These are phyloP conservation scores for Globisporangium heterothallicum DNA, from an alignment of 352 stramenopile species.

Conservation along the genomic window DNA sequence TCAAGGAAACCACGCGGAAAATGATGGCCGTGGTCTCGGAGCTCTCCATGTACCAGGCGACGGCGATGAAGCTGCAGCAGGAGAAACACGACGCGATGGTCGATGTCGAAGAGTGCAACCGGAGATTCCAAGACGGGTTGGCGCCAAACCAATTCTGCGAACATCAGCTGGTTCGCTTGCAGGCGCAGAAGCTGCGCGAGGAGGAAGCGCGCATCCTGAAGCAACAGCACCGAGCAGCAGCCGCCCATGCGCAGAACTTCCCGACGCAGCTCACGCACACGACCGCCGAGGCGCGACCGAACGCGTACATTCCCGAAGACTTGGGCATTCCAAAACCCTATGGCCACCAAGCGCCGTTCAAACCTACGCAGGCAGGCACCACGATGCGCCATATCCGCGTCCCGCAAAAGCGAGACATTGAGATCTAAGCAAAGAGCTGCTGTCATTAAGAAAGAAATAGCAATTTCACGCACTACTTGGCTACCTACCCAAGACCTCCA, in stretches of 20 bases:
- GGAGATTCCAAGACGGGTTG: slow-evolving; percentile 54
- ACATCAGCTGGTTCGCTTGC: slow-evolving; percentile 58
- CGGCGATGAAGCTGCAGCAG: slow-evolving; percentile 91
- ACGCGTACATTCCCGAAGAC: slow-evolving; percentile 92
- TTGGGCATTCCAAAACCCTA: slow-evolving; percentile 93
- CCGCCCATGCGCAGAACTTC: slow-evolving; percentile 51
- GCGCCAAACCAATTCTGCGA: slow-evolving; percentile 76
- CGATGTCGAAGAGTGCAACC: slow-evolving; percentile 62
- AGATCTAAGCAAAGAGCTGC: slow-evolving; percentile 79
- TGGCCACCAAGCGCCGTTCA: slow-evolving; percentile 88
- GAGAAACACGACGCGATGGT: slow-evolving; percentile 79
- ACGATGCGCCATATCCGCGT: slow-evolving; percentile 91
- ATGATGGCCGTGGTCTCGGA: slow-evolving; percentile 95
- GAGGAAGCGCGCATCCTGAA: slow-evolving; percentile 42
- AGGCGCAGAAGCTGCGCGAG: slow-evolving; percentile 46
- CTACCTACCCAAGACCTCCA: background rate
- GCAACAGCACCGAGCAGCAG: slow-evolving; percentile 31
- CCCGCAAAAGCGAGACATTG: slow-evolving; percentile 86
- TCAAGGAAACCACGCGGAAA: slow-evolving; percentile 88
- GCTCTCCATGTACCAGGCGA: slow-evolving; percentile 94
- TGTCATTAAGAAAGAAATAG: too few species aligned
- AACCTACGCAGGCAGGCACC: slow-evolving; percentile 77
- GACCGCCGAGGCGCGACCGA: slow-evolving; percentile 88
- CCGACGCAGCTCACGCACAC: slow-evolving; percentile 76
- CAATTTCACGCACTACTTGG: too few species aligned